phyloP scores from a whole-genome alignment of 2,329 filamentous ascomycete genomes.

The Trichoderma breve region DNA sequence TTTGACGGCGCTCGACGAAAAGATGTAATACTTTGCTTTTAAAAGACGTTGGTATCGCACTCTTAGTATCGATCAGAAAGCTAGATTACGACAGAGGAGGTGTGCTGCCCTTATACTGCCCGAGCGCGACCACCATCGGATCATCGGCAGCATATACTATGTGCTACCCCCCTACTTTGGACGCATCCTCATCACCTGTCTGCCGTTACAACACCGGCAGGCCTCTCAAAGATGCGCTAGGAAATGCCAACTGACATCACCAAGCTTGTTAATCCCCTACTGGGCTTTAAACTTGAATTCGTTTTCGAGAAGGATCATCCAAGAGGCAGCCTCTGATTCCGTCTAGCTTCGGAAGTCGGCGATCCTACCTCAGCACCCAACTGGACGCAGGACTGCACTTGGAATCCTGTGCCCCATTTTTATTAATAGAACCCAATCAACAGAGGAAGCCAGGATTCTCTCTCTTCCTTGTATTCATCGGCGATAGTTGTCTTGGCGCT shows the following conservation, averaged over 20 bases:
- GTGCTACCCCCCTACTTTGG: not conserved
- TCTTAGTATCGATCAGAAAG: not conserved
- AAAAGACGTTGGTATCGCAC: not conserved
- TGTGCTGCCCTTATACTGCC: not conserved
- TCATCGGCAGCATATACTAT: not conserved
- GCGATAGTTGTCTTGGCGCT: not conserved
- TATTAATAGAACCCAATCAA: not conserved
- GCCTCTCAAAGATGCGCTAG: not conserved
- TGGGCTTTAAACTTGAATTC: not conserved
- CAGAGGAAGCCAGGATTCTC: not conserved
- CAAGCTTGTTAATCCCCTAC: not conserved
- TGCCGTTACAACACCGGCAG: not conserved
- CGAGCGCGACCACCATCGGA: not conserved
- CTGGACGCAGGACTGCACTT: not conserved
- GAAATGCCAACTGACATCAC: not conserved
- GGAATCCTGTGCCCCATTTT: not conserved
- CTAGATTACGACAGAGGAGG: not conserved
- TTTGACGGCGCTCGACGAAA: not conserved
- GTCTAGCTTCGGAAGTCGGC: not conserved
- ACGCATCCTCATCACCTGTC: not conserved
- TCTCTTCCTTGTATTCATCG: not conserved
- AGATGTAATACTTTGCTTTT: not conserved
- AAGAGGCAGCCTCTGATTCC: not conserved
- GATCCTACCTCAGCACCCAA: not conserved
- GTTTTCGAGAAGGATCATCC: not conserved